Evolutionary conservation across 139 green algal genomes (phyloP), one percentile per base, ranked within the genome.

Genomic region (Edaphochlamys debaryana): DNA sequence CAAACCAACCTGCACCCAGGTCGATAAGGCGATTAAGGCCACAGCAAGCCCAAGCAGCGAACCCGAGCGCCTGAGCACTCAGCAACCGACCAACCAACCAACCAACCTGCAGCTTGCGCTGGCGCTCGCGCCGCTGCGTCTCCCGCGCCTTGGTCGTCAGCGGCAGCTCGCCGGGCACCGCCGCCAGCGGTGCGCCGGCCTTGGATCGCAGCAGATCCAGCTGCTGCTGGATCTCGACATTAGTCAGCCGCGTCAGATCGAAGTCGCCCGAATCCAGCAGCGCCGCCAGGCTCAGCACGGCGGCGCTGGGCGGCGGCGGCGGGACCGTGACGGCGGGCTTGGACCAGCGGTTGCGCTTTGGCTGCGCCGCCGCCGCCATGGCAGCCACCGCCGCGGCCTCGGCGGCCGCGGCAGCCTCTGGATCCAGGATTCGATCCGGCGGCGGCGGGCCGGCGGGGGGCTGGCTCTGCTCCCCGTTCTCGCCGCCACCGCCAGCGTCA

Each of bases 71-170:
- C n/a, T n/a, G n/a, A n/a, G n/a, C n/a, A n/a, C n/a, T n/a, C n/a
- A n/a, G n/a, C n/a, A n/a, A n/a, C n/a, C n/a, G n/a, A n/a, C n/a
- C n/a, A n/a, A n/a, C n/a, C n/a, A n/a, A n/a, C n/a, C n/a, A n/a
- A n/a, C n/a, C n/a, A n/a, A n/a, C n/a, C n/a, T 82, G 76, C 20
- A 82, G 76, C 62, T 27, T 23, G 22, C 76, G 76, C 45, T 82
- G 76, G 62, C 76, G 76, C 64, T 82, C 76, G 30, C 76, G 42
- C 32, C 76, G 76, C 62, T 64, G 42, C 76, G 38, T 17, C 64
- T 82, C 76, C 63, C 66, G 64, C 42, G 76, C 63, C 32, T 74
- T 73, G 5, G n/a, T 50, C 11, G 76, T 67, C 45, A 82, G 41
- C 9, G 76, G 76, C 63, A 82, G 76, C 63, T 82, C 76, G 42